Percentiles rank a stretch among this genome's conserved stretches.
These are phyloP conservation scores for Trichomonascus vanleenenianus DNA, from an alignment of 805 yeast species.

Conservation along the genomic window DNA sequence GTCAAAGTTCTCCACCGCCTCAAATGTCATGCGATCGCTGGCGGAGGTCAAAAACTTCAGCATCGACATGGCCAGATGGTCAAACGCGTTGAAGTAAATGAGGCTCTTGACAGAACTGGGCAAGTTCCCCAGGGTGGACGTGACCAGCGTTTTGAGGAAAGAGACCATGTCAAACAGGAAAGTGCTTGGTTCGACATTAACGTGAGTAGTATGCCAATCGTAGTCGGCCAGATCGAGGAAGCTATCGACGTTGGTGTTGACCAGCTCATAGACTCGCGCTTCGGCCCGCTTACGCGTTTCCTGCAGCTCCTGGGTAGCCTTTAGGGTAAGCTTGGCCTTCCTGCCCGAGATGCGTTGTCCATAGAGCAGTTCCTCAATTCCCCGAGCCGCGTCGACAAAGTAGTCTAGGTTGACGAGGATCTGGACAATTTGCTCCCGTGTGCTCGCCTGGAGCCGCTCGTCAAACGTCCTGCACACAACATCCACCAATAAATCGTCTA, in stretches of 20 bases:
- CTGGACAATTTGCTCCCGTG: constrained; percentile 87
- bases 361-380: constrained; percentile 42
- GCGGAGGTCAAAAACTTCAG: constrained; percentile 49
- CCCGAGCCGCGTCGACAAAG: constrained; percentile 66
- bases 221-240: constrained; percentile 78
- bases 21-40: constrained; percentile 45
- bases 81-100: constrained; percentile 81
- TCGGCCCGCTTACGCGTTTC: constrained; percentile 66
- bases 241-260: constrained; percentile 72
- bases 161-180: constrained; percentile 78
- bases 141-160: constrained; percentile 76
- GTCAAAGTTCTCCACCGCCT: constrained; percentile 65
- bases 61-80: constrained; percentile 68
- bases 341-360: constrained; percentile 29
- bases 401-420: constrained; percentile 82
- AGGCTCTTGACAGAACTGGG: constrained; percentile 72
- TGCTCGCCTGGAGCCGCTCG: constrained; percentile 55
- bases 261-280: constrained; percentile 68
- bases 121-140: constrained; percentile 72
- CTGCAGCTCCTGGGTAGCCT: constrained; percentile 48
- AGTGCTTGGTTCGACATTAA: constrained; percentile 57
- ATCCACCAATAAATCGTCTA: constrained; percentile 62
- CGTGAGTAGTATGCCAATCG: constrained; percentile 60
- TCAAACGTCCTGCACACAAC: constrained; percentile 60
- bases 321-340: constrained; percentile 36